Conservation (phyloP, 306 rosid species). For the Datisca glomerata region DNA sequence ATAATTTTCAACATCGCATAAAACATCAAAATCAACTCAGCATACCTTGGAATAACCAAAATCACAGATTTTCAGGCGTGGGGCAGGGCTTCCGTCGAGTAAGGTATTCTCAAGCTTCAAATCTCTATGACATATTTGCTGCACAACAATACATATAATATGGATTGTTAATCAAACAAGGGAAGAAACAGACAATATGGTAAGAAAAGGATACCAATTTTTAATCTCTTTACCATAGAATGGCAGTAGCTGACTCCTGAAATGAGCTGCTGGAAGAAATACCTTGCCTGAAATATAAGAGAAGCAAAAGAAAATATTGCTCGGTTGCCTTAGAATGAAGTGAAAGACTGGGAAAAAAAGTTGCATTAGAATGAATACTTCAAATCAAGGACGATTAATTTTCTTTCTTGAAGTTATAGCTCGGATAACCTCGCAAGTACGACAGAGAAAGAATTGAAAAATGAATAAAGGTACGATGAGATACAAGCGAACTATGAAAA, state of each 20-base stretch:
- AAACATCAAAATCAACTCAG: slow-evolving; percentile 5
- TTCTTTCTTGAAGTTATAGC: too few relatives aligned
- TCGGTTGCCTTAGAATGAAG: not conserved
- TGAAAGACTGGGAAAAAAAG: too few relatives aligned
- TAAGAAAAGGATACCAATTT: too few relatives aligned
- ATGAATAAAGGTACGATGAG: too few relatives aligned
- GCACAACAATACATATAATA: slow-evolving; percentile 14
- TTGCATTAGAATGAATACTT: too few relatives aligned
- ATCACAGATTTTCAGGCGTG: slow-evolving; percentile 78
- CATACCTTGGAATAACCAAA: slow-evolving; percentile 93
- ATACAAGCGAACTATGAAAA: too few relatives aligned
- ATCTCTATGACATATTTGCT: slow-evolving; percentile 88
- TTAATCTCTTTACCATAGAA: slow-evolving; percentile 35
- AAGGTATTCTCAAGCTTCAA: slow-evolving; percentile 28
- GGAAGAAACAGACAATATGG: not conserved
- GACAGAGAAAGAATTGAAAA: too few relatives aligned
- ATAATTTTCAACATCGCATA: not conserved
- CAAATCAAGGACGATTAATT: too few relatives aligned
- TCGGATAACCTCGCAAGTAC: too few relatives aligned
- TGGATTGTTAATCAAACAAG: slow-evolving; percentile 4
- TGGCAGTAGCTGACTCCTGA: slow-evolving; percentile 83
- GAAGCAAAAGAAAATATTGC: slow-evolving; percentile 4
- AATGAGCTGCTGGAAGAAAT: slow-evolving; percentile 92
- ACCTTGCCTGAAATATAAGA: slow-evolving; percentile 50
- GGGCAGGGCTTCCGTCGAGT: slow-evolving; percentile 81